A percentile compares a stretch with the other conserved stretches of the same genome.
phyloP scores from a whole-genome alignment of 768 basidiomycete genomes.

The Suillus placidus region DNA sequence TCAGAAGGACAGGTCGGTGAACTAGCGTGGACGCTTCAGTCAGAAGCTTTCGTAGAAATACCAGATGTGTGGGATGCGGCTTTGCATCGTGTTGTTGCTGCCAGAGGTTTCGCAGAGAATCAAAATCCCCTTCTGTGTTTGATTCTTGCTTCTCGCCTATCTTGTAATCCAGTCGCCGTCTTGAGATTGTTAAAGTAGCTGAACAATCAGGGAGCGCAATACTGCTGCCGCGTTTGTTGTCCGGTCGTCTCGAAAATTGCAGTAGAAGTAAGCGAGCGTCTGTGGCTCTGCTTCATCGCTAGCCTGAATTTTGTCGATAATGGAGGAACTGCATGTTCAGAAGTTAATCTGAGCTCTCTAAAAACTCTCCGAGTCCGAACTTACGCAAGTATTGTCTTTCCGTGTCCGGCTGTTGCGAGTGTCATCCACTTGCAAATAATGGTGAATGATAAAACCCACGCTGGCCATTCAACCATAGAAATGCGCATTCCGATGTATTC shows the following conservation, averaged over 20 bases:
- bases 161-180: not conserved
- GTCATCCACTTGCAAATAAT: not conserved
- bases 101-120: not conserved
- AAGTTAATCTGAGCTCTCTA: not conserved
- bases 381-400: not conserved
- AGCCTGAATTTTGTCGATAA: not conserved
- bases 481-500: not conserved
- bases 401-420: not conserved
- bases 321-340: slow-evolving; percentile 4
- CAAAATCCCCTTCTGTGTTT: not conserved
- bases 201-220: slow-evolving; percentile 21
- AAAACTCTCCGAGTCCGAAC: not conserved
- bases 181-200: not conserved
- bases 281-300: not conserved
- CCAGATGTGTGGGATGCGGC: not conserved
- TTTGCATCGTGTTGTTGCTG: not conserved
- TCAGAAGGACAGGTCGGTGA: slow-evolving; percentile 1
- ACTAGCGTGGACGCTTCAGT: not conserved
- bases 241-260: slow-evolving; percentile 21
- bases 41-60: not conserved
- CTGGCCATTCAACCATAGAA: slow-evolving; percentile 5
- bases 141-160: not conserved
- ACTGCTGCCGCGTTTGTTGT: slow-evolving; percentile 14
- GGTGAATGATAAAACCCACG: not conserved
- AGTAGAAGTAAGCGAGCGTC: slow-evolving; percentile 21